Percentiles rank a stretch among this genome's conserved stretches.
These are phyloP conservation scores for Adansonia madagascariensis DNA, from an alignment of 441 rosid genomes.

Conservation along the genomic window DNA sequence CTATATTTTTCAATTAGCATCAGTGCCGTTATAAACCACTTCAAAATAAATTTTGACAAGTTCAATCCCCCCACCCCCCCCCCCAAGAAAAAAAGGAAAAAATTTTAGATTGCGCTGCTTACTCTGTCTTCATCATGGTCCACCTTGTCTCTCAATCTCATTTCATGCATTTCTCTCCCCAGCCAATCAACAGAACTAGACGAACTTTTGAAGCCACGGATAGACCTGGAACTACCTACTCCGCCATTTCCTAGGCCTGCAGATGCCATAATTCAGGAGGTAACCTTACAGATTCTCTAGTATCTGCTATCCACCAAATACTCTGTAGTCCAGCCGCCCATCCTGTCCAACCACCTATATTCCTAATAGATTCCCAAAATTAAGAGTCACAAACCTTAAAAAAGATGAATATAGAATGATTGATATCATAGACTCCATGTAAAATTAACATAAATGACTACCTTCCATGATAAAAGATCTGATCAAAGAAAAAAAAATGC, in stretches of 20 bases:
- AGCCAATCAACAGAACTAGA: constrained; percentile 94
- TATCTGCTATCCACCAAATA: constrained; percentile 39
- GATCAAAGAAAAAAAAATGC: neutral
- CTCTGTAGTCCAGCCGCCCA: constrained; percentile 40
- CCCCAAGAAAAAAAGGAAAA: neutral
- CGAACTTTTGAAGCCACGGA: constrained; percentile 74
- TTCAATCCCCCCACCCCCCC: neutral
- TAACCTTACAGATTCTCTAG: constrained; percentile 39
- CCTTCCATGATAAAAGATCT: neutral
- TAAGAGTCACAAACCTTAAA: constrained; percentile 27
- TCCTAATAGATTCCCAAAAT: constrained; percentile 46
- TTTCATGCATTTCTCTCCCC: constrained; percentile 90
- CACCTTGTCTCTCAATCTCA: constrained; percentile 77
- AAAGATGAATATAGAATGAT: neutral
- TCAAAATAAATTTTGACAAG: neutral
- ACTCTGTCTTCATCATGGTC: constrained; percentile 86
- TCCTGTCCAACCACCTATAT: constrained; percentile 44
- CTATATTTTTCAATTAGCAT: neutral
- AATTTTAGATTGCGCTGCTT: constrained; percentile 30
- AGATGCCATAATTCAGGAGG: constrained; percentile 66
- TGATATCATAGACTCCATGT: neutral
- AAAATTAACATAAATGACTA: neutral
- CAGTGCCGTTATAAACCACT: neutral
- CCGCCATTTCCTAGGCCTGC: constrained; percentile 87
- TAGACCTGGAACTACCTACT: constrained; percentile 88